Percentiles rank a stretch among this genome's conserved stretches.
phyloP scores from a whole-genome alignment of 2,329 filamentous ascomycete genomes.

The Hypoxylon sp. region DNA sequence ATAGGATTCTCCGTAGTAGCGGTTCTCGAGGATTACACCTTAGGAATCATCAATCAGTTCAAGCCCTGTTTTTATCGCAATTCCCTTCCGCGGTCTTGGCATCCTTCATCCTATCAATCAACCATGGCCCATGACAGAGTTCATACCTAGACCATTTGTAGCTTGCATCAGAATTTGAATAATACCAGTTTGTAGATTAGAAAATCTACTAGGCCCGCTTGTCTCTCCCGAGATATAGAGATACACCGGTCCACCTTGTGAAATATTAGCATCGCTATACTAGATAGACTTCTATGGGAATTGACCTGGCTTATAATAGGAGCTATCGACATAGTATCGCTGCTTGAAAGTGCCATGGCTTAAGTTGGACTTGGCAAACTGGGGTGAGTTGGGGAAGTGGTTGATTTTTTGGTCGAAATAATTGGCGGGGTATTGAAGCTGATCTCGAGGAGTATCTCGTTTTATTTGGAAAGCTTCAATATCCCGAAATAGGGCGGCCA shows the following conservation, averaged over 20 bases:
- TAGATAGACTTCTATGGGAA: background rate
- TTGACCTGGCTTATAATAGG: constrained; percentile 64
- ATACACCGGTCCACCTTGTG: constrained; percentile 60
- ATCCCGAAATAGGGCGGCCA: constrained; percentile 35
- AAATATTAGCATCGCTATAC: constrained; percentile 31
- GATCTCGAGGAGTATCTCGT: constrained; percentile 43
- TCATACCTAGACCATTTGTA: constrained; percentile 62
- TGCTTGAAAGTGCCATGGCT: constrained; percentile 66
- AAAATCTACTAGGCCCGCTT: constrained; percentile 50
- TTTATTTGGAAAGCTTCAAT: constrained; percentile 39
- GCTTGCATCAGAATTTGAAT: constrained; percentile 69
- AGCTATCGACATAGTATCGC: constrained; percentile 68
- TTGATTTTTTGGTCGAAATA: constrained; percentile 60
- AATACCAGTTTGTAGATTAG: constrained; percentile 55
- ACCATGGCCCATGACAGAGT: background rate
- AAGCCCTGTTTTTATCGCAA: background rate
- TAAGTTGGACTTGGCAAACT: constrained; percentile 56
- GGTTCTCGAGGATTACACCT: constrained; percentile 67
- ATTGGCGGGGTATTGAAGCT: constrained; percentile 49
- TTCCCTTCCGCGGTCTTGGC: background rate
- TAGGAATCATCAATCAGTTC: constrained; percentile 16
- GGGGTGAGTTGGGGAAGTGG: constrained; percentile 60
- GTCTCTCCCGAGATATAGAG: constrained; percentile 56
- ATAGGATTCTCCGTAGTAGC: constrained; percentile 65
- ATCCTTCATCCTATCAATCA: background rate